phyloP scores from a whole-genome alignment of 306 rosid genomes.

The Trifolium repens region DNA sequence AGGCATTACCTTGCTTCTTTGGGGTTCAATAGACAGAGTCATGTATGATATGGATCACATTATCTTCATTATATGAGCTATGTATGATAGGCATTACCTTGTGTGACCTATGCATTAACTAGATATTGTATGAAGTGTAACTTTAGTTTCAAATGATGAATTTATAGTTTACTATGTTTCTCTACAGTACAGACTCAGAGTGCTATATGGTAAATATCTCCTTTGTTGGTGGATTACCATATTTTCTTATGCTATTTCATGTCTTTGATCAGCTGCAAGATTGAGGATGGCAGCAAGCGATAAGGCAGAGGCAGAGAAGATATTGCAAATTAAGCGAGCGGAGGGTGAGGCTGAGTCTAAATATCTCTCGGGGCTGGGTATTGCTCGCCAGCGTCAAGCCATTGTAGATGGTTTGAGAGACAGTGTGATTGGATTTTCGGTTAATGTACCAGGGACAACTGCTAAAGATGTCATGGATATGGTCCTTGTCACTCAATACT shows the following conservation, averaged over 20 bases:
- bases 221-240: neutral
- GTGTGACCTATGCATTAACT: conserved; percentile 11
- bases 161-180: conserved; percentile 2
- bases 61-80: neutral
- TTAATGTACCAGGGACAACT: conserved; percentile 88
- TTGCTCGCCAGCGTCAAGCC: conserved; percentile 95
- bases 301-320: conserved; percentile 98
- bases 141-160: too few relatives aligned
- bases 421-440: conserved; percentile 86
- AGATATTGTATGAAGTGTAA: neutral
- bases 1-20: conserved; percentile 13
- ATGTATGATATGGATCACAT: conserved; percentile 15
- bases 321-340: conserved; percentile 83
- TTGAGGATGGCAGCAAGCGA: conserved; percentile 87
- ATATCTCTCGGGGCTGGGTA: conserved; percentile 85
- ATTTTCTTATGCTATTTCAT: conserved; percentile 18
- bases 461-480: conserved; percentile 97
- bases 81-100: too few relatives aligned
- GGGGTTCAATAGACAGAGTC: conserved; percentile 16
- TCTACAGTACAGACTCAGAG: neutral
- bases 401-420: conserved; percentile 92
- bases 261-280: conserved; percentile 74
- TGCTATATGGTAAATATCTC: conserved; percentile 8
- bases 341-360: conserved; percentile 97
- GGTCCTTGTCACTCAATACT: conserved; percentile 95